These are phyloP conservation scores for Pythium volutum DNA, from an alignment of 352 stramenopile genomes.

Conservation along the genomic window DNA sequence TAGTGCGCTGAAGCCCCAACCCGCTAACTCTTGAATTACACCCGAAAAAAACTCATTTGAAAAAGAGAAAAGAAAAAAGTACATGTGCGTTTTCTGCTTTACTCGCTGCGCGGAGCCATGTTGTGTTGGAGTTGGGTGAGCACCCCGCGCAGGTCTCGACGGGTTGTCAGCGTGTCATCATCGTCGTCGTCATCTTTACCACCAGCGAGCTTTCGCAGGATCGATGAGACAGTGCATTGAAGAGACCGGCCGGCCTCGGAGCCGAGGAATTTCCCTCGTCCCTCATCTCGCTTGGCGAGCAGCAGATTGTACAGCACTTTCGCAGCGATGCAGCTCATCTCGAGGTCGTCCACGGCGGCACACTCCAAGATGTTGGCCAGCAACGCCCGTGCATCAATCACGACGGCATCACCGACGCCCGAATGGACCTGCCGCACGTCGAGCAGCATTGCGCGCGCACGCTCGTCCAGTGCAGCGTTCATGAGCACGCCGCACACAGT, in stretches of 20 bases:
- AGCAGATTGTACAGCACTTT: constrained; percentile 88
- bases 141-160: constrained; percentile 37
- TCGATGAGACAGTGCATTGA: constrained; percentile 27
- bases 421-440: constrained; percentile 23
- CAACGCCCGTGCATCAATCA: constrained; percentile 36
- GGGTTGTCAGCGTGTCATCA: neutral
- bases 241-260: constrained; percentile 20
- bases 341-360: constrained; percentile 53
- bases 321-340: constrained; percentile 73
- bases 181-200: constrained; percentile 17
- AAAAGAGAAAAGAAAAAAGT: neutral
- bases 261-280: neutral
- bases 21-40: neutral
- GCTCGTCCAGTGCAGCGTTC: constrained; percentile 67
- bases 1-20: no score
- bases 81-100: neutral
- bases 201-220: constrained; percentile 29
- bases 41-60: neutral
- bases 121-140: constrained; percentile 42
- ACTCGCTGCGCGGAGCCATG: constrained; percentile 14
- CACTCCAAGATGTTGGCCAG: constrained; percentile 56
- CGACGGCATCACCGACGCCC: constrained; percentile 5
- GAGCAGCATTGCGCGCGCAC: constrained; percentile 35
- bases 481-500: constrained; percentile 79
- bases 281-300: constrained; percentile 22